These are phyloP conservation scores for Hymenoscyphus scutula DNA, from an alignment of 2,329 filamentous ascomycete genomes.

Conservation along the genomic window DNA sequence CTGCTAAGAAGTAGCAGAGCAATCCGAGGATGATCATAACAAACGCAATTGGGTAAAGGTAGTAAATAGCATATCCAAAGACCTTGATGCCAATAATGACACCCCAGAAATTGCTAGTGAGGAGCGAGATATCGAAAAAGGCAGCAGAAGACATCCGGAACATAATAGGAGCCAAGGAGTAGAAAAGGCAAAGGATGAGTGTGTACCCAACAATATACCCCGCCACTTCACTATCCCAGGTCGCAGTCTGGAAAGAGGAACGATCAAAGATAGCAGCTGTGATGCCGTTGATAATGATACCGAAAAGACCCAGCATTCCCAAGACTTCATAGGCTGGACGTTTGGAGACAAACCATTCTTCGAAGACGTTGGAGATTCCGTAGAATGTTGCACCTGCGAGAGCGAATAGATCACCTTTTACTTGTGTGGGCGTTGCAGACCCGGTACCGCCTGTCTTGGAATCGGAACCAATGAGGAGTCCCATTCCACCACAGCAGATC, in stretches of 20 bases:
- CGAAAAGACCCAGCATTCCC: conserved; percentile 85
- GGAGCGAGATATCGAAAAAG: conserved; percentile 92
- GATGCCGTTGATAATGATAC: conserved; percentile 84
- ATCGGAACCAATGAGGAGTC: conserved; percentile 81
- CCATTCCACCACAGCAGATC: conserved; percentile 85
- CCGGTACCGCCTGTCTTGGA: conserved; percentile 69
- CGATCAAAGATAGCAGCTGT: conserved; percentile 93
- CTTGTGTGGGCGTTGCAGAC: conserved; percentile 63
- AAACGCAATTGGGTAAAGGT: conserved; percentile 93
- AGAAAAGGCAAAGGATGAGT: conserved; percentile 78
- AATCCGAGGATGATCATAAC: conserved; percentile 86
- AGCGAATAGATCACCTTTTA: conserved; percentile 93
- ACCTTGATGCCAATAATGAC: conserved; percentile 88
- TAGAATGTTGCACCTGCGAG: conserved; percentile 88
- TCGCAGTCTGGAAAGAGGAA: conserved; percentile 60
- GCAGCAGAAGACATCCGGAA: conserved; percentile 87
- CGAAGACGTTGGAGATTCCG: conserved; percentile 84
- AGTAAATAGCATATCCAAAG: conserved; percentile 78
- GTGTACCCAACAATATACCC: conserved; percentile 93
- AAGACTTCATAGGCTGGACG: conserved; percentile 90
- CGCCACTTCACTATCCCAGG: conserved; percentile 65
- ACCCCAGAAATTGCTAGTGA: conserved; percentile 97
- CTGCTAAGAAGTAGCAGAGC: conserved; percentile 82
- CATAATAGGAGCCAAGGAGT: conserved; percentile 80
- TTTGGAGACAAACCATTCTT: conserved; percentile 90